Conservation (phyloP, 768 basidiomycete species). For the Suillus variegatus region DNA sequence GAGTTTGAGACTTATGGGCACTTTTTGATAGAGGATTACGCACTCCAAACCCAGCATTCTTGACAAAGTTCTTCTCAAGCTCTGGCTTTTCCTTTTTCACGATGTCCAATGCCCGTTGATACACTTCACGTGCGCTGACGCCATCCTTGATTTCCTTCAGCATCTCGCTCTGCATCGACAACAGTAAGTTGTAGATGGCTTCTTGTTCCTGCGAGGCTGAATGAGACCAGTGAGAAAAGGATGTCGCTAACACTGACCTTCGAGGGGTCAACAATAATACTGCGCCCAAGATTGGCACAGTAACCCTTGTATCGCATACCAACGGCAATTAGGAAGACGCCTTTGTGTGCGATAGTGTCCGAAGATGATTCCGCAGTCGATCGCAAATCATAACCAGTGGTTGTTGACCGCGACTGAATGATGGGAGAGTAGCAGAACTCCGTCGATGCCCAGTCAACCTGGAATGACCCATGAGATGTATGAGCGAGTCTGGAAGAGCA, state of each 20-base stretch:
- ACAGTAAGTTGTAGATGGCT: conserved; percentile 75
- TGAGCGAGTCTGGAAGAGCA: neutral
- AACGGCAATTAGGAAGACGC: conserved; percentile 84
- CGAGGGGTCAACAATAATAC: conserved; percentile 93
- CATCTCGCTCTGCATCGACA: conserved; percentile 77
- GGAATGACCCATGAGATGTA: conserved; percentile 13
- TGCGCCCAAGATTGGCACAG: conserved; percentile 89
- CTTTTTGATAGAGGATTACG: conserved; percentile 25
- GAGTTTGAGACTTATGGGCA: conserved; percentile 1
- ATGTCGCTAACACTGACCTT: conserved; percentile 48
- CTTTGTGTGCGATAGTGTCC: conserved; percentile 82
- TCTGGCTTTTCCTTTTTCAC: conserved; percentile 80
- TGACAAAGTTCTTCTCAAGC: conserved; percentile 81
- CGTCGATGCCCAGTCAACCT: conserved; percentile 88
- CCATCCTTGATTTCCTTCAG: conserved; percentile 80
- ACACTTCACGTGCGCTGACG: conserved; percentile 74
- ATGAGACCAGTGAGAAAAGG: neutral
- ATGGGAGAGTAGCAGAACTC: conserved; percentile 97
- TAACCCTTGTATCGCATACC: conserved; percentile 94
- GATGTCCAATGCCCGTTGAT: conserved; percentile 69
- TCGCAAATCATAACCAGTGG: conserved; percentile 83
- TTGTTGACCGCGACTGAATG: conserved; percentile 88
- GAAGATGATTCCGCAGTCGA: conserved; percentile 84
- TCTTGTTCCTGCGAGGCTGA: conserved; percentile 76
- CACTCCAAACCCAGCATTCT: conserved; percentile 90